Base-by-base conservation (phyloP, 1,284 basidiomycete species). In the Vanrija sp. region DNA sequence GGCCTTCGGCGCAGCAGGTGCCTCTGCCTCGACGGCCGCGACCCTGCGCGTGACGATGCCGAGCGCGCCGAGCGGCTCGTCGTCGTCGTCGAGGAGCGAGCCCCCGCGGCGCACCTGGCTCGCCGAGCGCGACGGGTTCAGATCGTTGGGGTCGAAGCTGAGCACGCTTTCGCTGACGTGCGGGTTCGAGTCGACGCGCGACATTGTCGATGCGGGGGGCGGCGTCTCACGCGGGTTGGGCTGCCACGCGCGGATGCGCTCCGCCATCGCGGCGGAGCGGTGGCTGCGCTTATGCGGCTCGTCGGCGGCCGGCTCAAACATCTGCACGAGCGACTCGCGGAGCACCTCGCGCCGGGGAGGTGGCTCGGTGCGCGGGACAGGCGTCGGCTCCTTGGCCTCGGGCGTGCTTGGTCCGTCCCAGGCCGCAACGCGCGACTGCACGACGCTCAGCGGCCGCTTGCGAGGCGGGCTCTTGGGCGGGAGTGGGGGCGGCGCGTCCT, bases 61-160 rank as follows among this genome's bases (percentile, higher is more conserved):
- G 7, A 19, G 4, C 2, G 22, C 27, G 18, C 19, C 20, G 35
- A 24, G 20, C 22, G 45, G 45, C 31, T 31, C 31, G 31, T 31
- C 31, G 10, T 31, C 31, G 31, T 31, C 31, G 12, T 4, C 31
- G 12, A 31, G 12, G 12, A 31, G 8, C 31, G 31, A 31, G 31
- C 15, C 12, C 9, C 9, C 31, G 31, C 66, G 45, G 5, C 67
- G 57, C 5, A 68, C 62, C 53, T 73, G 73, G 50, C 65, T 68
- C 2, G 73, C 73, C 3, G 69, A 72, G 31, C 73, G 59, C 8
- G 73, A 75, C 1, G 73, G 73, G 49, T 75, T 75, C 16, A 75
- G 56, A 45, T 75, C 73, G 38, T 65, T 66, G 15, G 64, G 62
- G 51, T 73, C 69, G 49, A 73, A 71, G 24, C 61, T 65, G 24